Percentiles rank a stretch among this genome's conserved stretches.
Conservation (phyloP, 2,329 filamentous ascomycete genomes). For the Aspergillus costaricaensis region DNA sequence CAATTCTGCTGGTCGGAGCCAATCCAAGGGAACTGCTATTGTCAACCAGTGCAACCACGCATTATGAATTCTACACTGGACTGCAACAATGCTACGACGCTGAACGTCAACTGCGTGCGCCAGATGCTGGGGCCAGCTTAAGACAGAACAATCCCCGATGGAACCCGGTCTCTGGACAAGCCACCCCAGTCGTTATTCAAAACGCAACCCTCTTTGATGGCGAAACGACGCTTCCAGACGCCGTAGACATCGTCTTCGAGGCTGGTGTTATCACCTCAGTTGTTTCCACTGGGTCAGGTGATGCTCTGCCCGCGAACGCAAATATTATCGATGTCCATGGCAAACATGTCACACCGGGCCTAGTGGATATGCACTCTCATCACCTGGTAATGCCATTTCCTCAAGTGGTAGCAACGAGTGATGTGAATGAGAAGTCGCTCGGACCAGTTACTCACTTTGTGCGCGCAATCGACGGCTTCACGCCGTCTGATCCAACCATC, state of each 20-base stretch:
- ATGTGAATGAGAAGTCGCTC: constrained; percentile 63
- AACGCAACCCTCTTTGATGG: constrained; percentile 5
- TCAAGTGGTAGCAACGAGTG: constrained; percentile 54
- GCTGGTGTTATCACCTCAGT: neutral
- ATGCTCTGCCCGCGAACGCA: neutral
- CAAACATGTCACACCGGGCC: constrained; percentile 59
- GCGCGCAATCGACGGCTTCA: constrained; percentile 65
- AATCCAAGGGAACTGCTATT: neutral
- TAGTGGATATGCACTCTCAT: constrained; percentile 73
- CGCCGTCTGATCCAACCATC: constrained; percentile 65
- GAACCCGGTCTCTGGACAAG: neutral
- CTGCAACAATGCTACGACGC: neutral
- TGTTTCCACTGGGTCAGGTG: neutral
- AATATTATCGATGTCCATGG: constrained; percentile 5
- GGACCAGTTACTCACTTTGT: constrained; percentile 63
- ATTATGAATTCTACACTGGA: neutral
- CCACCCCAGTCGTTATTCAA: neutral
- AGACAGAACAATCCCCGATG: neutral
- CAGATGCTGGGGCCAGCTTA: neutral
- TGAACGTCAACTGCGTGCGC: neutral
- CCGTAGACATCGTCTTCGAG: neutral
- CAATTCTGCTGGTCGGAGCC: neutral
- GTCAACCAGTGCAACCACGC: neutral
- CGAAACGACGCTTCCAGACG: neutral
- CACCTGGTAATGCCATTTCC: constrained; percentile 63